Evolutionary conservation across 169 alveolate species (phyloP), one percentile per base, ranked within the genome.

Genomic region (Cryptosporidium tyzzeri): DNA sequence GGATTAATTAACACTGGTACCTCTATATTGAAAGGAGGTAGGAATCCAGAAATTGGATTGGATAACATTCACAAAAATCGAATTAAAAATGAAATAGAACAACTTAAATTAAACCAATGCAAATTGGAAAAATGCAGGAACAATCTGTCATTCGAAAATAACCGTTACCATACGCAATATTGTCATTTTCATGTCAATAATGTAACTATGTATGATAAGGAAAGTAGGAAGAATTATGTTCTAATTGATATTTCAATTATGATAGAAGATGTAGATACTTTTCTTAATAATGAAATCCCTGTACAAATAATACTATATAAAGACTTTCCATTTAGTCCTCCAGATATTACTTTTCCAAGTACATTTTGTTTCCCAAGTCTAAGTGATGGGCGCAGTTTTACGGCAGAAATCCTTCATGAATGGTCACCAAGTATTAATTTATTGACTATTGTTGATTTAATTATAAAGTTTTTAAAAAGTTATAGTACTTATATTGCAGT

Each of bases 291-390:
- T 65, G 62, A 29, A 29, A 53, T 80, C 12, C 62, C 62, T 3
- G 50, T 80, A 44, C 69, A 80, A 35, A 65, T 80, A 18, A 62
- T 80, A 21, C 31, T 80, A 10, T 80, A 80, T 65, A 80, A 62
- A 33, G 89, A 80, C 55, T 80, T 80, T 29, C 89, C 89, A n/a
- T 80, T 80, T 48, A 59, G 75, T 0, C 67, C 67, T n/a, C 89
- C 89, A 62, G 89, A 80, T 29, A 80, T 80, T 37, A 80, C 59
- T n/a, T 80, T 80, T 7, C 89, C 89, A 44, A 62, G 55, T 26
- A 80, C 89, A 41, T 80, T 61, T 80, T 80, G 89, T 65, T 80
- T 80, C 51, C 89, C 89, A 65, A 80, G 89, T 33, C 70, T 80
- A 48, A 80, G 89, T 65, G 89, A 80, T 33, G 89, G 89, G 6